Base-by-base conservation (phyloP, 306 rosid species). In the Castanea sativa region DNA sequence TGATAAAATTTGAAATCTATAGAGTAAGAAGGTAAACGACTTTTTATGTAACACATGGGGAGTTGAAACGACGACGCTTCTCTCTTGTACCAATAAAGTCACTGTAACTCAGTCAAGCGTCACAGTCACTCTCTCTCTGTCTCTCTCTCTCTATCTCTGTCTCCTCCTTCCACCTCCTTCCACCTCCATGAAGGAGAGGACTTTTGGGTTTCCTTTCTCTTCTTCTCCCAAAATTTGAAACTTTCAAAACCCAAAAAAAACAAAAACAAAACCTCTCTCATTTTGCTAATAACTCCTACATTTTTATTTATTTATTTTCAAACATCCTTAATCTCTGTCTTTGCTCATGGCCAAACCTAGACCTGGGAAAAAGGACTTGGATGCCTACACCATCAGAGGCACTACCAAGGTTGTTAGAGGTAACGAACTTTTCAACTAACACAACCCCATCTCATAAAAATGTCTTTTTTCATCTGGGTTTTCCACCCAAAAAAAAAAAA, bases 361-460 rank as follows among this genome's bases (percentile, higher is more conserved):
- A 79, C 91, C 97, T 1, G 90, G 89, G 2, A 94, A 56, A 80
- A 92, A 82, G 80, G 97, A 91, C 89, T 55, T 88, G 75, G 92
- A 92, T 75, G 87, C 94, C 4, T 94, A 91, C 83, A 92, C 94
- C 33, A 91, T 94, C 85, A 80, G 82, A 87, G 98, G 97, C 80
- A 91, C 98, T 76, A 89, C 84, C 94, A 94, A 94, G 82, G 69
- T 94, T 77, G 94, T 94, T 77, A 78, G 88, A 92, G 98, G 98
- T 94, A 85, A 79, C 71, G 38, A 35, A 13, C 27, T 8, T 4
- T 41, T 41, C 45, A 41, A 41, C 45, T 9, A 35, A 35, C 15
- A 67, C 1, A 11, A 49, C 0, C 51, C 72, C 53, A 35, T 23
- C 52, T 33, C 51, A 33, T 14, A 68, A 35, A 68, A 68, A 19